Evolutionary conservation across 768 basidiomycete genomes (phyloP).

Genomic region (Leccinum pellstonianum): DNA sequence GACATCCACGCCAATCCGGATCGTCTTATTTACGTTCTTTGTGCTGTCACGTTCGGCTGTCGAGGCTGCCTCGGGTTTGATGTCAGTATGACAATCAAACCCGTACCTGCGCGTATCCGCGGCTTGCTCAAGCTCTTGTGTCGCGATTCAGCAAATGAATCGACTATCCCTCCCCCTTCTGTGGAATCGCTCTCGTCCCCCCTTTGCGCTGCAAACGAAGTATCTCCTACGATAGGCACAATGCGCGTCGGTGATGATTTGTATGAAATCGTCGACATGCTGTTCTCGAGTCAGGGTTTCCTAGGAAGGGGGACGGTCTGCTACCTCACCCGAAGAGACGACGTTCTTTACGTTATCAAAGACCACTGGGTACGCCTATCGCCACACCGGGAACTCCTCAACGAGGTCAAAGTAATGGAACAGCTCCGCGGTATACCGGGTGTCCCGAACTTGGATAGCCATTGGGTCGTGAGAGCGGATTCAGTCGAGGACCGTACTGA

Average conservation of each 20-base stretch:
- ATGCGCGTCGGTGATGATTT: not conserved
- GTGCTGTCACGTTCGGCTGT: too few species aligned
- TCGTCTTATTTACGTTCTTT: too few species aligned
- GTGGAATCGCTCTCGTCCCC: too few species aligned
- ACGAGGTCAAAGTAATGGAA: not conserved
- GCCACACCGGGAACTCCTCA: not conserved
- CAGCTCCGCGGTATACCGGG: not conserved
- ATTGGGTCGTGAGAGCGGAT: not conserved
- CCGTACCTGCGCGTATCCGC: too few species aligned
- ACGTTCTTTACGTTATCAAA: not conserved
- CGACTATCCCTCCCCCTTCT: too few species aligned
- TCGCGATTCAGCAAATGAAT: too few species aligned
- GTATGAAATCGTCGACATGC: not conserved
- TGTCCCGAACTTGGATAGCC: not conserved
- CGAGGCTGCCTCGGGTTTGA: too few species aligned
- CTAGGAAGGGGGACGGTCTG: not conserved
- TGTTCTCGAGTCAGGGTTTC: not conserved
- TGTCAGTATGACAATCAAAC: too few species aligned
- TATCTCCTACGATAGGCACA: not conserved
- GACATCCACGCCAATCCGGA: too few species aligned
- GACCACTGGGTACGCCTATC: not conserved
- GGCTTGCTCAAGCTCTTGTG: too few species aligned
- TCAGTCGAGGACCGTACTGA: not conserved
- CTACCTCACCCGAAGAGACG: not conserved
- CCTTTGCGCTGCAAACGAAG: too few species aligned